Evolutionary conservation across 1,139 yeast genomes (phyloP).

Genomic region (Yamadazyma dushanensis): DNA sequence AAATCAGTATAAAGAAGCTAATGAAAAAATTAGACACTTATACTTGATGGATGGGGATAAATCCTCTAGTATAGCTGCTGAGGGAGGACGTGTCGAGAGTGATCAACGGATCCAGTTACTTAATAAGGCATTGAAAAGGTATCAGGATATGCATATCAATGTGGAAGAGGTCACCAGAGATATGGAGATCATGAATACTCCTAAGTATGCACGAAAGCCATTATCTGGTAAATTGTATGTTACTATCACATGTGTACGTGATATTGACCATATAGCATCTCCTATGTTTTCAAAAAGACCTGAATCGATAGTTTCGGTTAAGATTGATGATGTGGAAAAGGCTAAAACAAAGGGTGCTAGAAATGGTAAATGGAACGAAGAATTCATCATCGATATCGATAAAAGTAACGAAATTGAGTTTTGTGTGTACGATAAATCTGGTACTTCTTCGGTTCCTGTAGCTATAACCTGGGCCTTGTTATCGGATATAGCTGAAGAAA

Average conservation of each 20-base stretch:
- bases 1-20: conserved; percentile 88
- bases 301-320: conserved; percentile 74
- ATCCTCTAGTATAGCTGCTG: conserved; percentile 82
- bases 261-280: conserved; percentile 89
- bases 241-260: conserved; percentile 73
- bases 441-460: conserved; percentile 74
- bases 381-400: conserved; percentile 75
- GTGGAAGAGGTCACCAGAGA: conserved; percentile 65
- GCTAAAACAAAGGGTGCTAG: conserved; percentile 76
- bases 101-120: conserved; percentile 82
- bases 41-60: conserved; percentile 92
- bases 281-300: conserved; percentile 75
- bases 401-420: conserved; percentile 91
- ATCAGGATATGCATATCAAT: conserved; percentile 83
- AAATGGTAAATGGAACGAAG: conserved; percentile 83
- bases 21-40: conserved; percentile 80
- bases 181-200: conserved; percentile 62
- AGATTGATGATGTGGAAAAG: conserved; percentile 82
- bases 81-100: conserved; percentile 80
- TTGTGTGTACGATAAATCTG: conserved; percentile 78
- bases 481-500: conserved; percentile 89
- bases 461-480: conserved; percentile 89
- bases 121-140: conserved; percentile 80
- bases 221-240: conserved; percentile 76
- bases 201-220: conserved; percentile 77